phyloP scores from a whole-genome alignment of 805 yeast genomes.

The Starmerella floricola region DNA sequence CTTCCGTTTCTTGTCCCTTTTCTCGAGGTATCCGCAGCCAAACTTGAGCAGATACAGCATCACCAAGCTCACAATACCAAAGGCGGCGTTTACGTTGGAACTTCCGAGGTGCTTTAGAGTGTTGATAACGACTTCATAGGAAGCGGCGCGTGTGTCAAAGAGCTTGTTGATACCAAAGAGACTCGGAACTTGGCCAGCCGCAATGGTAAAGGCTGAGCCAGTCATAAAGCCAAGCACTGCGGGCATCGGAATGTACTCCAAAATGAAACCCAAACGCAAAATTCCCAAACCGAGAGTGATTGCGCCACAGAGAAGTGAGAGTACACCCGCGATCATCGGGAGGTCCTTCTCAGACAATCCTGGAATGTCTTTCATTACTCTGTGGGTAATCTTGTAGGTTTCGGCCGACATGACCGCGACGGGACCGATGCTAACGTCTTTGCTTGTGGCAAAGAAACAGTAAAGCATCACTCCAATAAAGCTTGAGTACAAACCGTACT shows the following conservation, averaged over 20 bases:
- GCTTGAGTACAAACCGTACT: conserved; percentile 82
- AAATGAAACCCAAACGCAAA: conserved; percentile 71
- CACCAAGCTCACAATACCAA: conserved; percentile 66
- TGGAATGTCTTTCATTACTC: conserved; percentile 44
- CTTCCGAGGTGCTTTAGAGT: conserved; percentile 58
- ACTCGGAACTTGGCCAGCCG: conserved; percentile 75
- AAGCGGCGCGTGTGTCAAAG: conserved; percentile 61
- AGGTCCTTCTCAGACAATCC: conserved; percentile 34
- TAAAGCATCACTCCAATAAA: conserved; percentile 83
- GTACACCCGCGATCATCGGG: conserved; percentile 66
- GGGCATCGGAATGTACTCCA: conserved; percentile 80
- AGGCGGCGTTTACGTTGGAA: conserved; percentile 72
- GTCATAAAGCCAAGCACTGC: conserved; percentile 92
- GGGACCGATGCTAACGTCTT: conserved; percentile 92
- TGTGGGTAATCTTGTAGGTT: conserved; percentile 62
- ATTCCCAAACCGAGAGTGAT: conserved; percentile 74
- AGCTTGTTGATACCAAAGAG: conserved; percentile 57
- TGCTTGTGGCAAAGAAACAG: conserved; percentile 85
- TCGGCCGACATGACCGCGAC: conserved; percentile 92
- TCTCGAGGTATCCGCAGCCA: conserved; percentile 47
- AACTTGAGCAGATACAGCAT: conserved; percentile 64
- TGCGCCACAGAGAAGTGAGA: conserved; percentile 74
- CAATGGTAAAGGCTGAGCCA: conserved; percentile 79
- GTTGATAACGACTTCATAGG: conserved; percentile 58
- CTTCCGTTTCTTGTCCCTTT: conserved; percentile 47